Percentiles rank a stretch among this genome's conserved stretches.
These are phyloP conservation scores for Saccharomycopsis olivae DNA, from an alignment of 805 yeast genomes.

Conservation along the genomic window DNA sequence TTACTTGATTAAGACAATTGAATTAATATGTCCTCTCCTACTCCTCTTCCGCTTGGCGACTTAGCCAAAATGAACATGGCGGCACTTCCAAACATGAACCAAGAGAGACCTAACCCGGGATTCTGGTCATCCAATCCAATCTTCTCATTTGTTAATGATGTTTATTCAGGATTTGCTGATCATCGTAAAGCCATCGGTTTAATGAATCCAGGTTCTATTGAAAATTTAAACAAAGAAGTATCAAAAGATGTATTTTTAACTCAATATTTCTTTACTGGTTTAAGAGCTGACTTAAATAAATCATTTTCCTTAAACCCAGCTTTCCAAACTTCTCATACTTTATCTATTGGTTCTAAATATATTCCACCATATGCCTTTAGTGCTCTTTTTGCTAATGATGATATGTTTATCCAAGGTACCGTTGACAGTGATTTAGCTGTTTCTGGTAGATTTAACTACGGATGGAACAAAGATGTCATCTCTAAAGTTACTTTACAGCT, in stretches of 20 bases:
- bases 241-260: slow-evolving; percentile 84
- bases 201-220: slow-evolving; percentile 89
- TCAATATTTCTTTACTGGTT: slow-evolving; percentile 87
- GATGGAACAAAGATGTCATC: slow-evolving; percentile 71
- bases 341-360: slow-evolving; percentile 75
- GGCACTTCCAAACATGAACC: slow-evolving; percentile 45
- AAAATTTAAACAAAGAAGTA: slow-evolving; percentile 88
- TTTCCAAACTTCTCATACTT: slow-evolving; percentile 93
- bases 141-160: slow-evolving; percentile 67
- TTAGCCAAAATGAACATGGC: slow-evolving; percentile 46
- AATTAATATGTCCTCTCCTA: slow-evolving; percentile 25
- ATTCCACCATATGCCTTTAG: slow-evolving; percentile 87
- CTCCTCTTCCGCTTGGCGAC: slow-evolving; percentile 47
- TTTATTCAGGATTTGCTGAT: slow-evolving; percentile 56
- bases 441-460: slow-evolving; percentile 83
- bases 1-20: too few species aligned
- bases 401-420: slow-evolving; percentile 81
- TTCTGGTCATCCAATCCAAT: slow-evolving; percentile 81
- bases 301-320: slow-evolving; percentile 85
- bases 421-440: slow-evolving; percentile 78
- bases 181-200: slow-evolving; percentile 78
- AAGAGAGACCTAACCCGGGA: slow-evolving; percentile 36
- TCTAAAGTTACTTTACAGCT: slow-evolving; percentile 84
- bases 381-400: slow-evolving; percentile 81
- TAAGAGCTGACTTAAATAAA: slow-evolving; percentile 93